Evolutionary conservation across 2,329 filamentous ascomycete genomes (phyloP).

Genomic region (Xenosphaeropsis pyriputrescens): DNA sequence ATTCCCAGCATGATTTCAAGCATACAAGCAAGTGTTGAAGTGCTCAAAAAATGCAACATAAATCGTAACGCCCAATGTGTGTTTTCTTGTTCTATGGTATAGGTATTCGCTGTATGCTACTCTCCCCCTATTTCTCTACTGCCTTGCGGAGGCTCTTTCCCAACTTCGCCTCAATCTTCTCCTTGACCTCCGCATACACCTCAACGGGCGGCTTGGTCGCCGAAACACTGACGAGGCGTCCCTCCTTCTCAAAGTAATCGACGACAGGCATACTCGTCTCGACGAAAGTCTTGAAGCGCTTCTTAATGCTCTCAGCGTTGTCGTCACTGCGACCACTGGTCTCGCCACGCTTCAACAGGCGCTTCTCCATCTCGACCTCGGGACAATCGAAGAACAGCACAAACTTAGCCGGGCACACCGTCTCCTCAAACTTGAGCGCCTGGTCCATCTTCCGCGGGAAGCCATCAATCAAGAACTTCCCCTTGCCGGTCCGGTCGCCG

Average conservation of each 20-base stretch:
- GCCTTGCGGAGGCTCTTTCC: constrained; percentile 22
- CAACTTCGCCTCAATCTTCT: constrained; percentile 32
- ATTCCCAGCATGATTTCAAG: too few relatives aligned
- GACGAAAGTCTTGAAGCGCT: constrained; percentile 86
- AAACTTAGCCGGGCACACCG: constrained; percentile 69
- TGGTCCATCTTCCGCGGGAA: constrained; percentile 98
- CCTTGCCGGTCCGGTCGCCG: constrained; percentile 31
- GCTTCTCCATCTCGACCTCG: constrained; percentile 73
- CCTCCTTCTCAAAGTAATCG: constrained; percentile 62
- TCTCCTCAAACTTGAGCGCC: constrained; percentile 81
- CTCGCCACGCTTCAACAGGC: constrained; percentile 79
- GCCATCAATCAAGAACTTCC: constrained; percentile 64
- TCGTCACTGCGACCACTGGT: constrained; percentile 86
- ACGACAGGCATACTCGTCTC: constrained; percentile 98
- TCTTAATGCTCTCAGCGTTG: constrained; percentile 89
- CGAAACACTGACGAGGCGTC: constrained; percentile 66
- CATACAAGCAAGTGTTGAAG: too few relatives aligned
- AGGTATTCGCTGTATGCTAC: too few relatives aligned
- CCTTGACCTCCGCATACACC: constrained; percentile 39
- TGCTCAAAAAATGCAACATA: too few relatives aligned
- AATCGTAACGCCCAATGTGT: too few relatives aligned
- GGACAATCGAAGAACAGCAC: constrained; percentile 93
- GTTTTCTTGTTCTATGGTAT: too few relatives aligned
- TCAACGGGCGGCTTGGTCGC: constrained; percentile 53
- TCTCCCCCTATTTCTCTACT: not conserved